Evolutionary conservation across 768 basidiomycete species (phyloP), one percentile per base, ranked within the genome.

Genomic region (Suillus bovinus): DNA sequence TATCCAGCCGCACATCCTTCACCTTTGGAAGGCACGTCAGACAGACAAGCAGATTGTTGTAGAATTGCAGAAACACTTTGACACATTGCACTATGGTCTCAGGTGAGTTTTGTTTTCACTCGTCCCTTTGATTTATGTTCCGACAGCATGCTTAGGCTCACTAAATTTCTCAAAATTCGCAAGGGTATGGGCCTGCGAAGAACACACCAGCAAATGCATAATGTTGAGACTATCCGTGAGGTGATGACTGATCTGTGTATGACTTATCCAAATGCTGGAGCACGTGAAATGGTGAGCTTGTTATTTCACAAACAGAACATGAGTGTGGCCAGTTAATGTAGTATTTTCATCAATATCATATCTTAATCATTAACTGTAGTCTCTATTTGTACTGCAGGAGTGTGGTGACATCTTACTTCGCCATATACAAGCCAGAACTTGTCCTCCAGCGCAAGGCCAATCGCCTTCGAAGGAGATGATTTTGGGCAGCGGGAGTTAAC

Each of bases 41-140:
- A 71, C 61, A 7, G 73, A 76, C 60, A 64, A 65, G 39, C 62
- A 74, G 20, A 75, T 75, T 31, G 34, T 75, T 2, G 36, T 34
- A 0, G 49, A 64, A 29, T 59, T 74, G 11, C 58, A 59, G 3
- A 68, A 74, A 22, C 65, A 69, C 20, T 67, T 72, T 42, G 69
- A 75, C 54, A 61, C 50, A 4, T 38, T 46, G 6, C 27, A 58
- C 11, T 73, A 73, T 68, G 69, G 69, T 11, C 62, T 73, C 36
- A 61, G 69, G 71, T 47, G 0, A 47, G 46, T 13, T 22, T 22
- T 44, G n/a, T 0, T 27, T 24, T 58, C 39, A 16, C 17, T 16
- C 9, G 10, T 47, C 9, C 39, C 38, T 31, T 38, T 39, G 20
- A 27, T 24, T 33, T 33, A 33, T 1, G 31, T 24, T 47, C 46